Evolutionary conservation across 495 filamentous ascomycete species (phyloP).

Genomic region (Tirmania nivea): DNA sequence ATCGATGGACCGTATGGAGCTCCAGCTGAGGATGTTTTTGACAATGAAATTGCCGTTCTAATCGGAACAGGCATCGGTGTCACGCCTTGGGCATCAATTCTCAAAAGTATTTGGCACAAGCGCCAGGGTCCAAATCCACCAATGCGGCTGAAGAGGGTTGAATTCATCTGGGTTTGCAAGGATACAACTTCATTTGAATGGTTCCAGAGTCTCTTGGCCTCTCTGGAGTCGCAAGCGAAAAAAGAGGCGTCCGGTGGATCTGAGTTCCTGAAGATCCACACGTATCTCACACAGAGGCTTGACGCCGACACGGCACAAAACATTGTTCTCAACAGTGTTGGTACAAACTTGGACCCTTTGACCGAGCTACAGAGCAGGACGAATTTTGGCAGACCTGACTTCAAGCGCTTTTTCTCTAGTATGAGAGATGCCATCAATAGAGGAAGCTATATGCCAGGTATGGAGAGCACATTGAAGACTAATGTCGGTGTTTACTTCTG

Average conservation of each 20-base stretch:
- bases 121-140: constrained; percentile 70
- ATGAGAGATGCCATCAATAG: constrained; percentile 78
- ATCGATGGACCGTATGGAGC: constrained; percentile 95
- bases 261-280: constrained; percentile 95
- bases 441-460: constrained; percentile 59
- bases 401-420: constrained; percentile 51
- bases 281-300: constrained; percentile 83
- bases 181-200: constrained; percentile 94
- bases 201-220: constrained; percentile 87
- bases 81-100: constrained; percentile 88
- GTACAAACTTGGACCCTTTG: constrained; percentile 64
- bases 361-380: constrained; percentile 77
- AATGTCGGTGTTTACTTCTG: constrained; percentile 98
- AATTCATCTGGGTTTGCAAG: constrained; percentile 98
- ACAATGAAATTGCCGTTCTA: constrained; percentile 93
- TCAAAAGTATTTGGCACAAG: constrained; percentile 97
- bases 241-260: constrained; percentile 38
- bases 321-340: constrained; percentile 89
- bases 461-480: constrained; percentile 50
- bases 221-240: constrained; percentile 69
- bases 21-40: constrained; percentile 89
- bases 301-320: constrained; percentile 85
- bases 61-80: constrained; percentile 96
- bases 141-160: constrained; percentile 70
- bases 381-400: constrained; percentile 92